phyloP scores from a whole-genome alignment of 148 eudicot genomes.

The Gaultheria prostrata region DNA sequence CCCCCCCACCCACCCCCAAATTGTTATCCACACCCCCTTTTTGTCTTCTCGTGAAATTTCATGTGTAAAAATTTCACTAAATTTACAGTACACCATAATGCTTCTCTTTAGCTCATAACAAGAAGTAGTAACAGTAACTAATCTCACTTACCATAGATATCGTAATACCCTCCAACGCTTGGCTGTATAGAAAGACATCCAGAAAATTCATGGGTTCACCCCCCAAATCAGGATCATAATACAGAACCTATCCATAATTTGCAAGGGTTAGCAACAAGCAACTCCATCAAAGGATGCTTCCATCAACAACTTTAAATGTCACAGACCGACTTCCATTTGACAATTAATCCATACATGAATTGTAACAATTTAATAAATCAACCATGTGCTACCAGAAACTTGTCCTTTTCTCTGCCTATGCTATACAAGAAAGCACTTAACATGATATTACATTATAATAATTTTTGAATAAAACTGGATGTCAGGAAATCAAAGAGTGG shows the following conservation, averaged over 20 bases:
- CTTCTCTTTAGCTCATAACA: conserved; percentile 8
- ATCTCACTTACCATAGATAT: conserved; percentile 74
- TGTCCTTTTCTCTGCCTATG: not conserved
- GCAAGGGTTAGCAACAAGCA: conserved; percentile 13
- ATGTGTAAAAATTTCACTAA: not conserved
- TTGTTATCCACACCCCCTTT: too few relatives aligned
- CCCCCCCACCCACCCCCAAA: too few relatives aligned
- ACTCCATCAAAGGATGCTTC: conserved; percentile 6
- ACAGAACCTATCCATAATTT: conserved; percentile 54
- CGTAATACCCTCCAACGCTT: conserved; percentile 95
- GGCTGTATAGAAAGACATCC: conserved; percentile 91
- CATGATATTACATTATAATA: not conserved
- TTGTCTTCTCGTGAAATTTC: too few relatives aligned
- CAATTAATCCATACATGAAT: not conserved
- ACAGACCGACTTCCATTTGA: not conserved
- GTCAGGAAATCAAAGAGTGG: not conserved
- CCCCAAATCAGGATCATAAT: conserved; percentile 79
- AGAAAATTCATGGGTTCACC: conserved; percentile 86
- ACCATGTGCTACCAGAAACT: not conserved
- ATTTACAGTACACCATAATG: conserved; percentile 2
- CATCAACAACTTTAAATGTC: not conserved
- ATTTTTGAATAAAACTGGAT: not conserved
- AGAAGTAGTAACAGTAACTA: not conserved
- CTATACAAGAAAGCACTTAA: not conserved
- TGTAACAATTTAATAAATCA: not conserved